Percentiles rank a stretch among this genome's conserved stretches.
These are phyloP conservation scores for Glaciozyma martinii DNA, from an alignment of 768 basidiomycete genomes.

Conservation along the genomic window DNA sequence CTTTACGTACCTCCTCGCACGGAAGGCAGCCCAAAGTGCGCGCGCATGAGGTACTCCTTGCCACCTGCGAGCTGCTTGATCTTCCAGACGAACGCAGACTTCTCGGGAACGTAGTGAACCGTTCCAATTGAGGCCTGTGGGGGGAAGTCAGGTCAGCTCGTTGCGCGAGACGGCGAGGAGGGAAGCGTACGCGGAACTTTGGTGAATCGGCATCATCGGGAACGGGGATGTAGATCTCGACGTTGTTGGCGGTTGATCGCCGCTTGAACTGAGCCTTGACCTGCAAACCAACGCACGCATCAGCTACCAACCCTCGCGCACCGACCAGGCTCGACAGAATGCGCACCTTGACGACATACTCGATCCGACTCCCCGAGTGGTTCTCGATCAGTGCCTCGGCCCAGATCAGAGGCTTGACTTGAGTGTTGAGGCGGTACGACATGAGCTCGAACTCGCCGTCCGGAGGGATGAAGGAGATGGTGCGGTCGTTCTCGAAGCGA, in stretches of 20 bases:
- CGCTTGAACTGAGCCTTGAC: constrained; percentile 93
- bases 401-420: constrained; percentile 94
- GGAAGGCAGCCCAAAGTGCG: constrained; percentile 91
- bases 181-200: constrained; percentile 70
- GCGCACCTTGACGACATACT: constrained; percentile 76
- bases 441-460: constrained; percentile 98
- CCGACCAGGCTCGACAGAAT: no score
- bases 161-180: not conserved
- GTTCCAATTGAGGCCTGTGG: constrained; percentile 80
- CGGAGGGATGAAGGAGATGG: constrained; percentile 97
- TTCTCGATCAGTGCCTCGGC: constrained; percentile 94
- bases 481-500: constrained; percentile 96
- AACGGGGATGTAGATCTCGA: constrained; percentile 97
- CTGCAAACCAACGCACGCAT: constrained; percentile 10
- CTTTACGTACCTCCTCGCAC: constrained; percentile 68
- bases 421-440: constrained; percentile 80
- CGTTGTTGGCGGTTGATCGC: constrained; percentile 92
- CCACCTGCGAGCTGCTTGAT: constrained; percentile 96
- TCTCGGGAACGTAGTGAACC: constrained; percentile 95
- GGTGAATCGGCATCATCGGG: constrained; percentile 98
- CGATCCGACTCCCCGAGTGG: constrained; percentile 80
- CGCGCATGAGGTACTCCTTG: constrained; percentile 93
- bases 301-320: constrained; percentile 38
- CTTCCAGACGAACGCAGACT: constrained; percentile 98
- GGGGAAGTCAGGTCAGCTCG: not conserved